Percentiles rank a stretch among this genome's conserved stretches.
phyloP scores from a whole-genome alignment of 345 rosid genomes.

The Reutealis trisperma region DNA sequence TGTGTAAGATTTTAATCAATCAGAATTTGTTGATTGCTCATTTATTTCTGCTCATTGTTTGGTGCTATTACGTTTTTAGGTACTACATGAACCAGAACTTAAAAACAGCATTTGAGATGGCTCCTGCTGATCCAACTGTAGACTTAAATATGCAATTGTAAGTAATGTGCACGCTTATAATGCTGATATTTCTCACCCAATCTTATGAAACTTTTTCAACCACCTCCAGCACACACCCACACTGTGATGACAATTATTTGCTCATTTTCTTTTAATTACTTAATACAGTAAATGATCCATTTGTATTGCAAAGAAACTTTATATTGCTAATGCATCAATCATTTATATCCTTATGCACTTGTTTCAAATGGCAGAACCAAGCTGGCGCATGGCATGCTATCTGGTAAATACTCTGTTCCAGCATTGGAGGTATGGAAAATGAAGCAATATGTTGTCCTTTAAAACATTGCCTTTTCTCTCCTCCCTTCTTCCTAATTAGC shows the following conservation, averaged over 20 bases:
- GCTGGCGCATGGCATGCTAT: slow-evolving; percentile 92
- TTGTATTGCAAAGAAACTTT: background rate
- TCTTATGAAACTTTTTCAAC: too few species aligned
- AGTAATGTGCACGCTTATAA: slow-evolving; percentile 31
- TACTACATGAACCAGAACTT: slow-evolving; percentile 68
- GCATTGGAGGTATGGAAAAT: slow-evolving; percentile 54
- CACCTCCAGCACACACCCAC: too few species aligned
- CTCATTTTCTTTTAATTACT: background rate
- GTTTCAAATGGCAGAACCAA: slow-evolving; percentile 69
- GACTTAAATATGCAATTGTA: slow-evolving; percentile 97
- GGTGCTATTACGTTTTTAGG: slow-evolving; percentile 41
- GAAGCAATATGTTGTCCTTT: slow-evolving; percentile 13
- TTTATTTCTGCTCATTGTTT: slow-evolving; percentile 18
- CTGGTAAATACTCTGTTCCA: slow-evolving; percentile 90
- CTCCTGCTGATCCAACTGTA: slow-evolving; percentile 97
- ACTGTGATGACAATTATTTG: background rate
- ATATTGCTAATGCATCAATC: background rate
- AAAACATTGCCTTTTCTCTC: background rate
- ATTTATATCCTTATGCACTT: slow-evolving; percentile 17
- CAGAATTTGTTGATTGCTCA: slow-evolving; percentile 2
- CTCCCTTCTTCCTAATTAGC: slow-evolving; percentile 1
- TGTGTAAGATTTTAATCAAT: slow-evolving; percentile 1
- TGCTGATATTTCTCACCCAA: background rate
- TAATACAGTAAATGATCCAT: background rate
- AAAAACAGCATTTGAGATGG: slow-evolving; percentile 73